Conservation (phyloP, 257 asterid species). For the Solanum sitiens region DNA sequence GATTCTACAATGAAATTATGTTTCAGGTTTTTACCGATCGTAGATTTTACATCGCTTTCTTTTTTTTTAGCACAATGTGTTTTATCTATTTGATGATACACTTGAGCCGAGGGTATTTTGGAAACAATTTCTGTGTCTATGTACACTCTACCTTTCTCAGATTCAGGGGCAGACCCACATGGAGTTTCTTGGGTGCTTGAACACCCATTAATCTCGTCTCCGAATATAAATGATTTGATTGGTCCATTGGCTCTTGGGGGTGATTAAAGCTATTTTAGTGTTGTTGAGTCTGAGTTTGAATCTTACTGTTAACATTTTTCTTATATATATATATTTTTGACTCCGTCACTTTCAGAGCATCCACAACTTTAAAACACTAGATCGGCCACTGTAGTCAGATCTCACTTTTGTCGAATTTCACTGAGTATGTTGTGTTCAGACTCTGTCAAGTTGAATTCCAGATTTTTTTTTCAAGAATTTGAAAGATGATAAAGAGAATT, state of each 20-base stretch:
- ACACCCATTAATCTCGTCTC: accelerated
- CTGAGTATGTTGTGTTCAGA: not conserved
- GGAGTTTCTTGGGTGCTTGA: accelerated
- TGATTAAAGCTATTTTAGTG: not conserved
- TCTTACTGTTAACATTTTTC: not conserved
- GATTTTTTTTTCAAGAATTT: not conserved
- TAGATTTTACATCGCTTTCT: too few species aligned
- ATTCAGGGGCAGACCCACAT: accelerated
- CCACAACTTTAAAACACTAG: too few species aligned
- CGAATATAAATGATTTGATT: not conserved
- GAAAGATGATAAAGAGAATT: not conserved
- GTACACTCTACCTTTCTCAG: accelerated
- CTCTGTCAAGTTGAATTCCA: not conserved
- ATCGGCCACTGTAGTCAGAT: accelerated
- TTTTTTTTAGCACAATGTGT: not conserved
- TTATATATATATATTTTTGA: too few species aligned
- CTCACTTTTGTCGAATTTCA: accelerated
- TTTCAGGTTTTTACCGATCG: conserved; percentile 25
- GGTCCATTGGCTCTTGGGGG: too few species aligned
- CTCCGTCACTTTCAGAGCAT: too few species aligned
- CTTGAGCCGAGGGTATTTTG: accelerated
- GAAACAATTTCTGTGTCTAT: accelerated
- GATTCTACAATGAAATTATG: conserved; percentile 41
- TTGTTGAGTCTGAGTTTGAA: too few species aligned
- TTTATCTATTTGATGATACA: too few species aligned